Evolutionary conservation across 305 asterid species (phyloP).

Genomic region (Lippia alba): DNA sequence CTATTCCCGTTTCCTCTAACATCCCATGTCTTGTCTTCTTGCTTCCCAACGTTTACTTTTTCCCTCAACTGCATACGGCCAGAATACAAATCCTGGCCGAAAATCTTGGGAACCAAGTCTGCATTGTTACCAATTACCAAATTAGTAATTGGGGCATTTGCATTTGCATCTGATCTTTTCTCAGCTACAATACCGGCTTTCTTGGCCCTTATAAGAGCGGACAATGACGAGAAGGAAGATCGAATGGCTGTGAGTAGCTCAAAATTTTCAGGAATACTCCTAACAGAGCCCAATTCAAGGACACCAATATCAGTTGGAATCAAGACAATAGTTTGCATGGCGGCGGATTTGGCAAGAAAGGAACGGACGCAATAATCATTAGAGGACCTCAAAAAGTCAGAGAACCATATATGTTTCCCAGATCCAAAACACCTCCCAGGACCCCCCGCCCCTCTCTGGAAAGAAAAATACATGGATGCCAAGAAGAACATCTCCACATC

Average conservation of each 20-base stretch:
- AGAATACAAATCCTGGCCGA: conserved; percentile 68
- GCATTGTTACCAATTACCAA: conserved; percentile 42
- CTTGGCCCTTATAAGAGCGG: conserved; percentile 47
- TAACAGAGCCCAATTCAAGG: conserved; percentile 88
- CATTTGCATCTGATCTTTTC: conserved; percentile 36
- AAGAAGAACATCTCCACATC: conserved; percentile 95
- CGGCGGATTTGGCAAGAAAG: conserved; percentile 78
- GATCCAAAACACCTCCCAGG: conserved; percentile 80
- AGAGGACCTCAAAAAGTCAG: conserved; percentile 51
- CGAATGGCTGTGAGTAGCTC: conserved; percentile 61
- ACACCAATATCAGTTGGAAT: conserved; percentile 91
- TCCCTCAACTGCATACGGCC: conserved; percentile 47
- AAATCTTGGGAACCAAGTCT: conserved; percentile 53
- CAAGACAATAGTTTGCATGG: conserved; percentile 79
- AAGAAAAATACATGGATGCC: conserved; percentile 93
- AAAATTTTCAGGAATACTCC: conserved; percentile 62
- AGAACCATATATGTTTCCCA: conserved; percentile 69
- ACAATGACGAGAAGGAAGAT: conserved; percentile 66
- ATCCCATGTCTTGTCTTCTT: neutral
- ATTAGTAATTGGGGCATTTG: conserved; percentile 35
- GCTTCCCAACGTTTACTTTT: conserved; percentile 37
- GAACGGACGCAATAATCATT: conserved; percentile 80
- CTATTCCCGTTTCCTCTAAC: conserved; percentile 44
- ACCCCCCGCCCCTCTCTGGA: conserved; percentile 82
- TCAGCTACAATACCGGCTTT: conserved; percentile 43